phyloP scores from a whole-genome alignment of 2,329 filamentous ascomycete species.

The Lithohypha guttulata region DNA sequence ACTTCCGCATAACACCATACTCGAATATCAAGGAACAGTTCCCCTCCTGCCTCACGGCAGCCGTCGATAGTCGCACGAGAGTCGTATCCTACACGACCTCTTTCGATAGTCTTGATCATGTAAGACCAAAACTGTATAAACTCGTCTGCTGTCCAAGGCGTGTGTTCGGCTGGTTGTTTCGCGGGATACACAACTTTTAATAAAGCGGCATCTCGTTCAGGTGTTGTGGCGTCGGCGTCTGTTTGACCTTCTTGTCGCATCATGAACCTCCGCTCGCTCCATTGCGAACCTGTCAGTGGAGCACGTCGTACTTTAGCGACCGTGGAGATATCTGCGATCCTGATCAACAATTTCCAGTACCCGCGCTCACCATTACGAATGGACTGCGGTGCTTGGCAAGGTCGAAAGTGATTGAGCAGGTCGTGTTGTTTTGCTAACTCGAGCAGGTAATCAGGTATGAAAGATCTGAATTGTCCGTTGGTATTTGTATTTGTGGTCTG shows the following conservation, averaged over 20 bases:
- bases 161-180: conserved; percentile 10
- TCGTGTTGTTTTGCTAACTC: conserved; percentile 45
- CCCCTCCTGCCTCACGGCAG: conserved; percentile 3
- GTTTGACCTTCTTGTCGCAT: conserved; percentile 1
- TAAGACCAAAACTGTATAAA: conserved; percentile 35
- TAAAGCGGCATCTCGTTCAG: background rate
- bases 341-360: conserved; percentile 59
- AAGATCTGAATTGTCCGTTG: conserved; percentile 25
- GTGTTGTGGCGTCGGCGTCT: background rate
- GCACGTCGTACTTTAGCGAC: conserved; percentile 34
- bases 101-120: conserved; percentile 28
- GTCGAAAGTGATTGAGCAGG: conserved; percentile 44
- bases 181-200: conserved; percentile 1
- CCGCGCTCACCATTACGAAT: conserved; percentile 59
- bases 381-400: conserved; percentile 37
- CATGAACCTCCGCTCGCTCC: conserved; percentile 5
- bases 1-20: conserved; percentile 72
- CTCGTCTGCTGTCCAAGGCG: conserved; percentile 25
- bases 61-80: background rate
- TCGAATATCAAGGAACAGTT: conserved; percentile 38
- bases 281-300: conserved; percentile 14
- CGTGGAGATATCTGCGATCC: conserved; percentile 47
- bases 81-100: conserved; percentile 33
- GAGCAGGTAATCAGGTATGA: conserved; percentile 47
- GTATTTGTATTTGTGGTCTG: background rate